Conservation (phyloP, 2,329 filamentous ascomycete genomes). For the Pyrenophora seminiperda region DNA sequence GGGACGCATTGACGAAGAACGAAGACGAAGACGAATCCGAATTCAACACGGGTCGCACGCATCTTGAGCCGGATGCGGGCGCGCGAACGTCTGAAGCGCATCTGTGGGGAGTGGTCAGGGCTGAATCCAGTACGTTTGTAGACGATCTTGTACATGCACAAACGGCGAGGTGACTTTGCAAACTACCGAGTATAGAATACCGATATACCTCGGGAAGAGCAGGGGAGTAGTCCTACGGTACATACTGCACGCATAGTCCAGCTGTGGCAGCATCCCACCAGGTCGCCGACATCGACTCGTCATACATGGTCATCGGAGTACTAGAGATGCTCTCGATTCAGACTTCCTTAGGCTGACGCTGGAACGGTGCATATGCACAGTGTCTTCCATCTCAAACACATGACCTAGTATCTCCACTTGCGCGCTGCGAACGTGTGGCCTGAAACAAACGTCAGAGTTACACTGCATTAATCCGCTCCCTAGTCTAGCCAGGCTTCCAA, state of each 20-base stretch:
- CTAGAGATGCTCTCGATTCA: slow-evolving; percentile 6
- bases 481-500: background rate
- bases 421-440: slow-evolving; percentile 21
- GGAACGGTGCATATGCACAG: slow-evolving; percentile 21
- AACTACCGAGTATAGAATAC: background rate
- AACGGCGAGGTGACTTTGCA: background rate
- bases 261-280: background rate
- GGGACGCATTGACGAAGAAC: slow-evolving; percentile 4
- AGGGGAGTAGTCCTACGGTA: background rate
- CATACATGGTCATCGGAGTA: slow-evolving; percentile 7
- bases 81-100: slow-evolving; percentile 3
- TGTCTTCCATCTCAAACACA: slow-evolving; percentile 16
- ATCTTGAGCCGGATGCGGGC: background rate
- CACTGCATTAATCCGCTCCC: slow-evolving; percentile 7
- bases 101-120: background rate
- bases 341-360: slow-evolving; percentile 14
- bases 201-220: slow-evolving; percentile 2
- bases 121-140: background rate
- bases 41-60: slow-evolving; percentile 3
- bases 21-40: slow-evolving; percentile 10
- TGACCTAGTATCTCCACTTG: slow-evolving; percentile 14
- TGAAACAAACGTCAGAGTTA: slow-evolving; percentile 16
- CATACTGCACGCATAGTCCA: background rate
- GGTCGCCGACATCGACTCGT: slow-evolving; percentile 1
- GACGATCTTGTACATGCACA: background rate